Conservation (phyloP, 73 alveolate species). For the Tetrahymena elliotti region DNA sequence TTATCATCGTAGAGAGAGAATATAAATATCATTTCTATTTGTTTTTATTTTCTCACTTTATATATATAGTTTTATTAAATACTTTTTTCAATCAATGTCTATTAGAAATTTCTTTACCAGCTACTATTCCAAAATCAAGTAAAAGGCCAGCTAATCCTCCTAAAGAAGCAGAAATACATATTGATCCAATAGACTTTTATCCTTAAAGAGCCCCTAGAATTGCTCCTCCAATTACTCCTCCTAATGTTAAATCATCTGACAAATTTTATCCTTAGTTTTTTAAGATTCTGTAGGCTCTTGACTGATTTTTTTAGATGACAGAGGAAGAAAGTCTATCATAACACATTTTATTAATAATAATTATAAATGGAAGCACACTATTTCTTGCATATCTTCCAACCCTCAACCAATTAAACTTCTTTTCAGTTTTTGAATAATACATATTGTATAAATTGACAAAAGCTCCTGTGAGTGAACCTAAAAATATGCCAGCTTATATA, state of each 20-base stretch:
- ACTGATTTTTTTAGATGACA: not conserved
- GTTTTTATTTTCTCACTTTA: not conserved
- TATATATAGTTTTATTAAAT: not conserved
- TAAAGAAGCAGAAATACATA: not conserved
- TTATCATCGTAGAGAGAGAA: too few species aligned
- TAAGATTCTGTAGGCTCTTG: not conserved
- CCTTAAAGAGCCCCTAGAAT: not conserved
- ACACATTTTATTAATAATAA: not conserved
- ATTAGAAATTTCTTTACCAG: not conserved
- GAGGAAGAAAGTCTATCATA: not conserved
- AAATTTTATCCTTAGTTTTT: not conserved
- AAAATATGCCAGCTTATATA: not conserved
- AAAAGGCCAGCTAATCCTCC: not conserved
- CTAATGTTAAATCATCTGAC: not conserved
- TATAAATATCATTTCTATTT: not conserved
- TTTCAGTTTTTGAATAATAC: not conserved
- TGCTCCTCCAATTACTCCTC: not conserved
- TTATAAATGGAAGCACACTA: not conserved
- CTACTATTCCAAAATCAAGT: not conserved
- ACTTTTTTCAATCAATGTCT: not conserved
- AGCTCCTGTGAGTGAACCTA: not conserved
- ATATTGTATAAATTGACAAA: not conserved
- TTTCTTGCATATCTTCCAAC: not conserved
- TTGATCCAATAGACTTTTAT: not conserved
- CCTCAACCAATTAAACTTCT: not conserved